Evolutionary conservation across 2,329 filamentous ascomycete genomes (phyloP).

Genomic region (Pestalotiopsis sp.): DNA sequence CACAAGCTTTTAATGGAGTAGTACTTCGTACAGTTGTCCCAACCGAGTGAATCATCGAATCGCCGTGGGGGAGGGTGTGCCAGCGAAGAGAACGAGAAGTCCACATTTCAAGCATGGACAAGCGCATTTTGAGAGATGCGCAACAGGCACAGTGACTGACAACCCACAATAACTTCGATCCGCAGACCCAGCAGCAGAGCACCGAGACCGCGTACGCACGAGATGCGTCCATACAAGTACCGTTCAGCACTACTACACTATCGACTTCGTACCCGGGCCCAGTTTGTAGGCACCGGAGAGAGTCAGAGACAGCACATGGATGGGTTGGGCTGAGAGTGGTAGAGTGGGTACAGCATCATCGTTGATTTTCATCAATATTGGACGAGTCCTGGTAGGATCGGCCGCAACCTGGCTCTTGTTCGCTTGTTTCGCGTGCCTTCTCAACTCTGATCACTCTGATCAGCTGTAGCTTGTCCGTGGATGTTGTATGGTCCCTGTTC

Average conservation of each 20-base stretch:
- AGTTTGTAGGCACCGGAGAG: too few relatives aligned
- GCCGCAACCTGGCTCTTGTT: background rate
- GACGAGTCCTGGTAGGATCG: background rate
- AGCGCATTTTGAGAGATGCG: background rate
- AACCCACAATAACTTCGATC: background rate
- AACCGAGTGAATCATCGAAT: background rate
- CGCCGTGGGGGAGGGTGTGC: background rate
- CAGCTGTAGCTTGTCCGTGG: too few relatives aligned
- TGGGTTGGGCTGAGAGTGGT: background rate
- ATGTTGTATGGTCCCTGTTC: too few relatives aligned
- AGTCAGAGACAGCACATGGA: background rate
- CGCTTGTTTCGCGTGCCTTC: background rate
- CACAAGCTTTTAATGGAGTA: too few relatives aligned
- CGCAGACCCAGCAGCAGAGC: background rate
- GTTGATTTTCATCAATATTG: background rate
- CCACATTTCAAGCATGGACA: slow-evolving; percentile 8
- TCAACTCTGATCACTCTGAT: background rate
- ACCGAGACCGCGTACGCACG: too few relatives aligned
- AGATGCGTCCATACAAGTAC: too few relatives aligned
- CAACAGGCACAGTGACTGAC: background rate
- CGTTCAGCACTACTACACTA: too few relatives aligned
- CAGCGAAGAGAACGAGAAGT: background rate
- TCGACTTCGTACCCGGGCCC: too few relatives aligned
- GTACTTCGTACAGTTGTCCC: background rate
- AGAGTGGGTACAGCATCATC: background rate